These are phyloP conservation scores for Apodospora peruviana DNA, from an alignment of 495 filamentous ascomycete genomes.

Conservation along the genomic window DNA sequence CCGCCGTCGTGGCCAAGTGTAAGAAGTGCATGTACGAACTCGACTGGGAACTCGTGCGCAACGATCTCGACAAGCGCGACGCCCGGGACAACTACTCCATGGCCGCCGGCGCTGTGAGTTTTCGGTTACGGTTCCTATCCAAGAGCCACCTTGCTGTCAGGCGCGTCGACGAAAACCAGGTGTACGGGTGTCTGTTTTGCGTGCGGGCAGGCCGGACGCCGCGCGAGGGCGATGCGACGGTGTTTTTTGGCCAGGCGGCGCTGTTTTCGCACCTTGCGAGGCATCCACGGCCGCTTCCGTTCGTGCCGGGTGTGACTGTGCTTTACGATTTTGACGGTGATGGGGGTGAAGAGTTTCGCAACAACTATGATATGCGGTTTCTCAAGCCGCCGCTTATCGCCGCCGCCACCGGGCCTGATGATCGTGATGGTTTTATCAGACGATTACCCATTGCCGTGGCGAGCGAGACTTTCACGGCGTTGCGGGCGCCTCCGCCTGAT, in stretches of 20 bases:
- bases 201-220: conserved; percentile 27
- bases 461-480: conserved; percentile 19
- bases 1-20: conserved; percentile 30
- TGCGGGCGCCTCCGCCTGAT: conserved; percentile 32
- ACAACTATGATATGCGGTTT: conserved; percentile 45
- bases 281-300: conserved; percentile 36
- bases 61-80: conserved; percentile 25
- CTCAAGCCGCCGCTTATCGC: conserved; percentile 22
- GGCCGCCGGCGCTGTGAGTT: conserved; percentile 26
- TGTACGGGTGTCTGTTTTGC: conserved; percentile 39
- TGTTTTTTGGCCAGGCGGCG: conserved; percentile 34
- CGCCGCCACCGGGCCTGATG: conserved; percentile 16
- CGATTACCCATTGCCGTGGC: conserved; percentile 35
- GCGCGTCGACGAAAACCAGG: conserved; percentile 29
- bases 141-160: conserved; percentile 35
- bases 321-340: conserved; percentile 21
- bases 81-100: conserved; percentile 30
- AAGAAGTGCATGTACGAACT: conserved; percentile 36
- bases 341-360: conserved; percentile 15
- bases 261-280: conserved; percentile 36
- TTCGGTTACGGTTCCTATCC: conserved; percentile 35
- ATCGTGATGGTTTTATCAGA: too few species aligned
- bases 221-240: conserved; percentile 37
- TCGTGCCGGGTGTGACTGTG: conserved; percentile 32
- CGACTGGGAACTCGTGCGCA: conserved; percentile 30